Base-by-base conservation (phyloP, 169 alveolate species). In the Plasmodium reichenowi region DNA sequence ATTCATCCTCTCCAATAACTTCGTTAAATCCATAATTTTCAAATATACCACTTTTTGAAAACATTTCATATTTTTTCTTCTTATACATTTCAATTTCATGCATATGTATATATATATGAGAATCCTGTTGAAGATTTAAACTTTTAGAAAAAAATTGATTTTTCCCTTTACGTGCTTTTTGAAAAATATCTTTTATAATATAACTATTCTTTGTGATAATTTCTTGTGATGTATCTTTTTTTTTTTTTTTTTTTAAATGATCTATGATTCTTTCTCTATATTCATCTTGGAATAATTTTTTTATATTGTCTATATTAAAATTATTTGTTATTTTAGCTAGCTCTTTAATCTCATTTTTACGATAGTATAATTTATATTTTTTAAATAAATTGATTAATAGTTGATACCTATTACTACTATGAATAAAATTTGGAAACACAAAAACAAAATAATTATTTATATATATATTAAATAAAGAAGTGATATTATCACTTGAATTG, bases 21-120 rank as follows among this genome's bases (percentile, higher is more conserved):
- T 70, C 32, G 17, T 29, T 7, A 68, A 78, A 66, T 9, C 89
- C 89, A 24, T 67, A 43, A 4, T 60, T 24, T 45, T 45, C 48
- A 66, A 43, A 24, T 12, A 13, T 3, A 1, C 12, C 17, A 20
- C n/a, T 58, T 38, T 29, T 58, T 10, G 60, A 3, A 7, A 45
- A 22, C 7, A 12, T 15, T 12, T 59, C 24, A 32, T 24, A 43
- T 6, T 26, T 52, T 59, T 78, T 70, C 45, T 70, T 56, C n/a
- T 54, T 78, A 56, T 66, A 78, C 47, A 78, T 29, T 45, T 78
- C 89, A 78, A 78, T 24, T n/a, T 78, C 89, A 24, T 78, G 71
- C 12, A 47, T 26, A 12, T 70, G 89, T 24, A 78, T 48, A 22
- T 26, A 67, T 15, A 71, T 22, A 17, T 67, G 89, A 13, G 80